Evolutionary conservation across 73 alveolate species (phyloP).

Genomic region (Tetrahymena thermophila): DNA sequence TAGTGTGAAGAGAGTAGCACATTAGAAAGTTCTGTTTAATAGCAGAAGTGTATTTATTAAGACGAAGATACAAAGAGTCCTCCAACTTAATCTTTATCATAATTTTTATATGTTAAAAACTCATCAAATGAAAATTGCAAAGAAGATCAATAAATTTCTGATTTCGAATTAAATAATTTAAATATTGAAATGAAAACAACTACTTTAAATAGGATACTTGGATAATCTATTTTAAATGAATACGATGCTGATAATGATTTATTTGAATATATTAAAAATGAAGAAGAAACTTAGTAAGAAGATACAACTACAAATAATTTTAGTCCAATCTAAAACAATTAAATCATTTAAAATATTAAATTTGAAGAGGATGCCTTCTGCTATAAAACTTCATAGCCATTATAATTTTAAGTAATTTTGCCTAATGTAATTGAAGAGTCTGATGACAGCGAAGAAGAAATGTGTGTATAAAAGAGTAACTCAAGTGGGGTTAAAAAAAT

Average conservation of each 20-base stretch:
- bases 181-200: not conserved
- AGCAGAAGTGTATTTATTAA: not conserved
- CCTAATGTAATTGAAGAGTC: not conserved
- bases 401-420: not conserved
- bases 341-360: not conserved
- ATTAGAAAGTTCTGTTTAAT: not conserved
- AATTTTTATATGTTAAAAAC: not conserved
- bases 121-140: not conserved
- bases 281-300: not conserved
- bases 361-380: not conserved
- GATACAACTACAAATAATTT: not conserved
- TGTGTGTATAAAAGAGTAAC: not conserved
- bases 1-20: not conserved
- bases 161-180: not conserved
- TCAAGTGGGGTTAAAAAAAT: not conserved
- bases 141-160: not conserved
- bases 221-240: not conserved
- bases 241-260: not conserved
- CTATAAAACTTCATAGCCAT: not conserved
- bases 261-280: not conserved
- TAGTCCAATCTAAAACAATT: not conserved
- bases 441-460: not conserved
- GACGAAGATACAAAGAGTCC: not conserved
- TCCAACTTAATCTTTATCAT: not conserved
- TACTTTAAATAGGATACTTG: not conserved